A percentile compares a stretch with the other conserved stretches of the same genome.
Evolutionary conservation across 2,329 filamentous ascomycete genomes (phyloP).

Genomic region (Meredithiella fracta): DNA sequence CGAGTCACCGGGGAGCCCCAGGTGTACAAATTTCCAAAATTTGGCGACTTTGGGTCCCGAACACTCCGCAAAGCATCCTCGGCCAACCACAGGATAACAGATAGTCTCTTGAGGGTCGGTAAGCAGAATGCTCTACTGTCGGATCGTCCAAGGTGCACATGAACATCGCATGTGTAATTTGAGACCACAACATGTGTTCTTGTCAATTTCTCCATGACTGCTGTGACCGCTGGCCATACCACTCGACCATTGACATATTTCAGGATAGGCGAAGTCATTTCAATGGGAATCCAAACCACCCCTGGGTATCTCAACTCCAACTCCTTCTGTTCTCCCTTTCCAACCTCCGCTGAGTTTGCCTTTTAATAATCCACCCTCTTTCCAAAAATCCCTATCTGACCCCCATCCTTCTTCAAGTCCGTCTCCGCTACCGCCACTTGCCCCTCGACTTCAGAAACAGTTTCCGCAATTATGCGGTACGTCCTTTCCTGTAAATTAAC

Average conservation of each 20-base stretch:
- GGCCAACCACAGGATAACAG: constrained; percentile 23
- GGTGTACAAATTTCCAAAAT: constrained; percentile 24
- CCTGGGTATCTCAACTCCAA: constrained; percentile 12
- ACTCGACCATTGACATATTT: constrained; percentile 16
- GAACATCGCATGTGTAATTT: constrained; percentile 25
- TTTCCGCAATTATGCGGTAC: constrained; percentile 18
- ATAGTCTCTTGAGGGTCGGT: constrained; percentile 22
- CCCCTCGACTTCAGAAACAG: constrained; percentile 16
- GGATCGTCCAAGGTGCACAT: constrained; percentile 24
- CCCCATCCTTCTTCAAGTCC: constrained; percentile 17
- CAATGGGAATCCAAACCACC: constrained; percentile 22
- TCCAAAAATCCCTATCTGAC: constrained; percentile 22
- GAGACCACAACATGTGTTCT: constrained; percentile 16
- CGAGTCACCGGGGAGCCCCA: constrained; percentile 20
- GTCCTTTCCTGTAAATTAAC: constrained; percentile 8
- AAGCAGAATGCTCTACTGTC: constrained; percentile 22
- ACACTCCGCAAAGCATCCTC: constrained; percentile 24
- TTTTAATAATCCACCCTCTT: constrained; percentile 27
- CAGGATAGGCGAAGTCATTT: constrained; percentile 24
- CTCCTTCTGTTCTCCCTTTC: constrained; percentile 18
- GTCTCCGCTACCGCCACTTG: constrained; percentile 19
- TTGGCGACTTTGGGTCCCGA: constrained; percentile 23
- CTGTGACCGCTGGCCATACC: neutral
- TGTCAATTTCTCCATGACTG: neutral
- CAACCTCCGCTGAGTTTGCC: constrained; percentile 23